Conservation (phyloP, 768 basidiomycete genomes). For the Termitomyces sp. region DNA sequence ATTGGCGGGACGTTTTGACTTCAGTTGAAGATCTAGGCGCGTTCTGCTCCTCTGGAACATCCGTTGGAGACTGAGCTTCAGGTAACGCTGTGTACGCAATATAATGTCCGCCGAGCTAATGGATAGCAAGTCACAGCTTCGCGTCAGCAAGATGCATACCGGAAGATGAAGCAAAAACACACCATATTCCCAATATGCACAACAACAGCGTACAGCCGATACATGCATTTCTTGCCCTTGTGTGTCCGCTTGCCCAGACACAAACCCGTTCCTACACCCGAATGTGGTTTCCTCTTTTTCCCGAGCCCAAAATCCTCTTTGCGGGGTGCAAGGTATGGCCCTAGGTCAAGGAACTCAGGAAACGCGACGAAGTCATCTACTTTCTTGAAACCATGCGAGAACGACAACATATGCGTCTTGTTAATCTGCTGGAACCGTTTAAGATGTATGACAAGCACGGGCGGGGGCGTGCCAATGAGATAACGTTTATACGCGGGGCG, state of each 20-base stretch:
- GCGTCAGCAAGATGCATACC: constrained; percentile 2
- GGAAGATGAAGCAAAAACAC: constrained; percentile 8
- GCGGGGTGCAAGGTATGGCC: constrained; percentile 80
- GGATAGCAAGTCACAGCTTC: constrained; percentile 7
- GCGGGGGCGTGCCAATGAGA: constrained; percentile 80
- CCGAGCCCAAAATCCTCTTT: constrained; percentile 64
- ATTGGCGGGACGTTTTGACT: constrained; percentile 43
- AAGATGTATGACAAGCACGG: constrained; percentile 86
- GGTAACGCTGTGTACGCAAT: constrained; percentile 79
- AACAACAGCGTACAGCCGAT: constrained; percentile 74
- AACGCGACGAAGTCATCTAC: constrained; percentile 89
- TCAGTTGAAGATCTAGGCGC: constrained; percentile 1
- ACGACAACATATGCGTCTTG: constrained; percentile 55
- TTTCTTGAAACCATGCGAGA: constrained; percentile 77
- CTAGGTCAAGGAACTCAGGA: constrained; percentile 80
- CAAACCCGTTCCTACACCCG: constrained; percentile 15
- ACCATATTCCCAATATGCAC: constrained; percentile 89
- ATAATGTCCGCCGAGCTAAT: constrained; percentile 84
- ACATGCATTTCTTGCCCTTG: constrained; percentile 43
- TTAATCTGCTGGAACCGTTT: constrained; percentile 90
- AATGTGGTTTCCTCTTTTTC: constrained; percentile 19
- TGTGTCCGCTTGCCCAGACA: background rate
- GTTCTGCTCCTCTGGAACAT: constrained; percentile 4
- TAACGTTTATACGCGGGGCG: constrained; percentile 92
- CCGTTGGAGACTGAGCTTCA: constrained; percentile 16